Evolutionary conservation across 1,284 basidiomycete species (phyloP), one percentile per base, ranked within the genome.

Genomic region (Lentinus polychrous): DNA sequence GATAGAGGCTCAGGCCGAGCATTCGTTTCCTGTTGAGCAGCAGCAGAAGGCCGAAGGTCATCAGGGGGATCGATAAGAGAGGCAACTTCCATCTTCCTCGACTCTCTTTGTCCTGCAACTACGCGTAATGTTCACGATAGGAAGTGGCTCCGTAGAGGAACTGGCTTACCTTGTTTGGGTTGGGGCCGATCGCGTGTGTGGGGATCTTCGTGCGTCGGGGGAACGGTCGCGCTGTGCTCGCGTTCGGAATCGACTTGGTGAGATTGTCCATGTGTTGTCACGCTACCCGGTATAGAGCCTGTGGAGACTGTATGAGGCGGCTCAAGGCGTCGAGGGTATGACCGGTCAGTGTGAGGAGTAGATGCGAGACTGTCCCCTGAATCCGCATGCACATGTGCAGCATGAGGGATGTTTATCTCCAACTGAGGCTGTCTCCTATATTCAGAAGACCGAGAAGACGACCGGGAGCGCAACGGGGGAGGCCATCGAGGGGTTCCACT

Each of bases 381-480:
- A 17, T 46, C 37, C 5, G 4, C 10, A 31, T n/a, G 22, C 5
- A 38, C 17, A 8, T 11, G 17, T 5, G 15, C 3, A 17, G 22
- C 11, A 12, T 15, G 22, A 8, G 23, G 38, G 10, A 27, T 22
- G n/a, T 23, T 15, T 5, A 33, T 17, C 18, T 49, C 41, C 15
- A 22, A 17, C 4, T 32, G 14, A 23, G 31, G 47, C 2, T 10
- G 24, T 10, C 31, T 2, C 6, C 22, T 27, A 27, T 17, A 31
- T 8, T 39, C 41, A 20, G 47, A 43, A n/a, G 47, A 24, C 32
- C 20, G 24, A 10, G 46, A 48, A 8, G 39, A 42, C 10, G 41
- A 43, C 6, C 41, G 27, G 18, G 47, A 49, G 7, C 31, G 17
- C 5, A 22, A 36, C 5, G 15, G 12, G 7, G 45, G 8, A 23